These are phyloP conservation scores for Solanum chiquidenum DNA, from an alignment of 257 asterid species.

Conservation along the genomic window DNA sequence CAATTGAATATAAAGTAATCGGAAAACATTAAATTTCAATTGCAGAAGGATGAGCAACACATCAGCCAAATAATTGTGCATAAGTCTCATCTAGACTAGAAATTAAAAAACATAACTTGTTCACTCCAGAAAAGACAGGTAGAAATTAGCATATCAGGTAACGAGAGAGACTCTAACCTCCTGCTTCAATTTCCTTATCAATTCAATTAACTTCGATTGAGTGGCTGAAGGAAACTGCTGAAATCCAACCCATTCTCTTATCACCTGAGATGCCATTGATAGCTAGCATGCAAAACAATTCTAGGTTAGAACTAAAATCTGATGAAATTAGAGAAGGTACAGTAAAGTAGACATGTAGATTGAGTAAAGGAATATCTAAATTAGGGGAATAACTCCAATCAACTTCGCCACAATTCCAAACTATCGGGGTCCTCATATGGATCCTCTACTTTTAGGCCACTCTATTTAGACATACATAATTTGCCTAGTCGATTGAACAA, in stretches of 20 bases:
- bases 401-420: background rate
- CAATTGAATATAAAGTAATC: background rate
- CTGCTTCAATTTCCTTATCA: constrained; percentile 60
- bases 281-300: constrained; percentile 15
- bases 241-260: constrained; percentile 86
- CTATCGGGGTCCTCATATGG: background rate
- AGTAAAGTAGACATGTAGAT: background rate
- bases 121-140: background rate
- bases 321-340: background rate
- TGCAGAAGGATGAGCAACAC: background rate
- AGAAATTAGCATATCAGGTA: background rate
- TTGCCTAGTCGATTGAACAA: background rate
- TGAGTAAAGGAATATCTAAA: background rate
- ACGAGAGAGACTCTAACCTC: constrained; percentile 36
- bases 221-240: constrained; percentile 89
- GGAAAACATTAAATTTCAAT: background rate
- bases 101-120: background rate
- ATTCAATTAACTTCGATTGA: constrained; percentile 72
- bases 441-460: background rate
- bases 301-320: background rate
- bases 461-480: background rate
- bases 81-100: background rate
- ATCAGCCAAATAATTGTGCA: background rate
- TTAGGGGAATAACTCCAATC: background rate
- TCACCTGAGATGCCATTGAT: constrained; percentile 59